Base-by-base conservation (phyloP, 768 basidiomycete genomes). In the Pleurotus djamor region DNA sequence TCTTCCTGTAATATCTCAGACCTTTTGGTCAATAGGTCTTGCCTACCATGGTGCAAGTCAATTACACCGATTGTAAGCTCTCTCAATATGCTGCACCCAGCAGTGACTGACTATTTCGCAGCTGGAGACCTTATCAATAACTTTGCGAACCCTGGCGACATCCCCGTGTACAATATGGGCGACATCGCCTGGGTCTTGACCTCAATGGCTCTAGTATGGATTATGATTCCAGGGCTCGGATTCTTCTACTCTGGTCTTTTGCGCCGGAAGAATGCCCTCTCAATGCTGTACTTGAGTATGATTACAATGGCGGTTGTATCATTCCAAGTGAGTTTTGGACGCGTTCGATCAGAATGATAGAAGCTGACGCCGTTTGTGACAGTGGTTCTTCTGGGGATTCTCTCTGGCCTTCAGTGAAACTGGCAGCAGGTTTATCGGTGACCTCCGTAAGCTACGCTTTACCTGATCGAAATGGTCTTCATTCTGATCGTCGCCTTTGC, bases 311-410 rank as follows among this genome's bases (percentile, higher is more conserved):
- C 87, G 0, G 82, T 91, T 65, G 91, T 94, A 35, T 88, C 88
- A 4, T 94, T 94, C 76, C 89, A 94, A 79, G 92, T 92, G 61
- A 60, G 84, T 78, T 54, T 48, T 21, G 61, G 36, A 4, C 28
- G 50, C 33, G 17, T 36, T 43, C 12, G 28, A 14, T 35, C 47
- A 44, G 9, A 49, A 36, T 5, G 2, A 9, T 8, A 16, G 2
- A 32, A 16, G 47, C 34, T 47, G 47, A 35, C 21, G 34, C 4
- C 43, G 6, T 36, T 61, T 60, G n/a, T n/a, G n/a, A 13, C 62
- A 94, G 89, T 96, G 94, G 94, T 95, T 94, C 79, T 95, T 96
- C 81, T 97, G 96, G 96, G 96, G 96, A 1, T 98, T 83, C 76
- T 95, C 94, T 2, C 79, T 98, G 17, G 84, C 96, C 0, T 98